These are phyloP conservation scores for Macadamia tetraphylla DNA, from an alignment of 164 flowering plant genomes.

Conservation along the genomic window DNA sequence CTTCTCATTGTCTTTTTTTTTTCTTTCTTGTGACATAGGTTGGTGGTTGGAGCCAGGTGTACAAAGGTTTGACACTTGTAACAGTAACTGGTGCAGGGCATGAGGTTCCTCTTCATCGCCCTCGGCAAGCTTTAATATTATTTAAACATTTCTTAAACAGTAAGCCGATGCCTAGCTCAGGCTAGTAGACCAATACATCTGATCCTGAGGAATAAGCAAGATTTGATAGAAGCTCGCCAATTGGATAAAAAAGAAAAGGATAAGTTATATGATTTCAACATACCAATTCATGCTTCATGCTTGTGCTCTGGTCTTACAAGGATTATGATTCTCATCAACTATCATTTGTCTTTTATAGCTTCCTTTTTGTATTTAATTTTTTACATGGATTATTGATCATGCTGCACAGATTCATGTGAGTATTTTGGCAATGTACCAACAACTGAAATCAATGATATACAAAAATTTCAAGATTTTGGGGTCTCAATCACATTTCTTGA, in stretches of 20 bases:
- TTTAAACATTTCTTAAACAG: conserved; percentile 75
- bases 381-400: conserved; percentile 1
- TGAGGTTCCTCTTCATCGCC: conserved; percentile 94
- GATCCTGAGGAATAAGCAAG: conserved; percentile 7
- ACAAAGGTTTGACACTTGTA: conserved; percentile 82
- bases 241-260: conserved; percentile 1
- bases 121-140: conserved; percentile 82
- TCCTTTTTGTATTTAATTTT: background rate
- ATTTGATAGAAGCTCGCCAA: background rate
- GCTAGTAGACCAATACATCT: conserved; percentile 1
- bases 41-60: conserved; percentile 99
- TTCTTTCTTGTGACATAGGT: conserved; percentile 42
- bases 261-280: conserved; percentile 2
- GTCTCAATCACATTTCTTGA: no score
- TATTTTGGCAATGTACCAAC: background rate
- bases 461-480: no score
- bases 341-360: background rate
- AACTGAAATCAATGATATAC: background rate
- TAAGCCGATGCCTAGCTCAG: conserved; percentile 56
- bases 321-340: background rate
- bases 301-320: background rate
- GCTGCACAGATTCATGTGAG: conserved; percentile 10
- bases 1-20: background rate
- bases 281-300: background rate
- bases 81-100: conserved; percentile 92